Evolutionary conservation across 78 protist species (phyloP), one percentile per base, ranked within the genome.

Genomic region (Diacronema lutheri): DNA sequence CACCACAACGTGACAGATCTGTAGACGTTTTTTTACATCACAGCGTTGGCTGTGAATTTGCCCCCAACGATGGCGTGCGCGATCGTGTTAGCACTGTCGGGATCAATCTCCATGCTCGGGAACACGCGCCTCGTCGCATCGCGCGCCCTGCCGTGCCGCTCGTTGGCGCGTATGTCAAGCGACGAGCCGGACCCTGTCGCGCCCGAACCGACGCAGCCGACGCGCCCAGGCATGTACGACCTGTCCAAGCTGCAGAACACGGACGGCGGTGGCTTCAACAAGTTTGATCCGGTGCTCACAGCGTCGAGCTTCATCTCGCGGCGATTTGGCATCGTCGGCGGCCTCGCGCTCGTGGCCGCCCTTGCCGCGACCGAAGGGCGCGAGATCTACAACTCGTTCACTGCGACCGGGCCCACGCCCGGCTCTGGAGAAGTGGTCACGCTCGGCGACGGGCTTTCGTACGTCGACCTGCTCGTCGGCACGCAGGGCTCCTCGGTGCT

Each of bases 261-360:
- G n/a, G n/a, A n/a, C n/a, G n/a, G n/a, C n/a, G 76, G 41, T 16
- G 76, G 76, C 20, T 37, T 31, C 79, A 71, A 71, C 58, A 56
- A 71, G 79, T 71, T 71, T 25, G 79, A 71, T 33, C 79, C 79
- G 79, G 79, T 71, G n/a, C 79, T 71, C 33, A 19, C 60, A 13
- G 60, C 38, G 23, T 25, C 79, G 33, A 20, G 56, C 58, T 71
- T 71, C 50, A 23, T 71, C 79, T 38, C 56, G 12, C 56, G 79
- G 23, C 79, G 79, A 5, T 71, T 71, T 13, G 79, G 79, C 50
- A 16, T 71, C 55, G 79, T 44, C 37, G 79, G 79, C 13, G 79
- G 79, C 6, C 58, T 71, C 11, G 79, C 79, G 11, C 58, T 41
- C 79, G 79, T 71, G 13, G 79, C 79, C 2, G 58, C 44, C 16